Conservation (phyloP, 805 yeast genomes). For the Hanseniaspora osmophila region DNA sequence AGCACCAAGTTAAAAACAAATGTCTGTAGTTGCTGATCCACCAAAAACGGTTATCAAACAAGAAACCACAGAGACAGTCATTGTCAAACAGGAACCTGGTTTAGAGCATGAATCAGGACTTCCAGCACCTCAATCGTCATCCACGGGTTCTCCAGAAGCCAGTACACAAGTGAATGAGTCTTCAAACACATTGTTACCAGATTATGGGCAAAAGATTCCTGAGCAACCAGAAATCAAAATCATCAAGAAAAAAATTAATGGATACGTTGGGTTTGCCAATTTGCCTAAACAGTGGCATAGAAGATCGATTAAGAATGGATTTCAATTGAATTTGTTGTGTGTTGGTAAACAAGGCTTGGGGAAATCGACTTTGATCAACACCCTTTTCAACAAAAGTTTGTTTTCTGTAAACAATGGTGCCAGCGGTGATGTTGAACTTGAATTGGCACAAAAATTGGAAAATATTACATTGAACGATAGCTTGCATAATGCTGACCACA, state of each 20-base stretch:
- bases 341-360: slow-evolving; percentile 91
- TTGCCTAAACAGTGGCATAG: slow-evolving; percentile 98
- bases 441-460: slow-evolving; percentile 18
- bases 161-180: no score
- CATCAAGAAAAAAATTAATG: slow-evolving; percentile 62
- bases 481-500: background rate
- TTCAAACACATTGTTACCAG: background rate
- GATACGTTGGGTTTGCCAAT: slow-evolving; percentile 94
- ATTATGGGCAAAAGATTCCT: slow-evolving; percentile 18
- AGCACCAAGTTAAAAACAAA: background rate
- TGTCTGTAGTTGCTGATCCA: background rate
- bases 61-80: background rate
- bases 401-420: slow-evolving; percentile 17
- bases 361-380: slow-evolving; percentile 80
- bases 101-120: no score
- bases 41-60: background rate
- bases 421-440: background rate
- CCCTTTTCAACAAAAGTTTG: slow-evolving; percentile 63
- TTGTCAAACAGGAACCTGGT: slow-evolving; percentile 2
- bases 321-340: slow-evolving; percentile 74
- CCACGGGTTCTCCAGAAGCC: no score
- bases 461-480: slow-evolving; percentile 2
- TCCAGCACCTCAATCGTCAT: no score
- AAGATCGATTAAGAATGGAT: slow-evolving; percentile 80
- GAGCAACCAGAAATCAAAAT: slow-evolving; percentile 36